Evolutionary conservation across 1,284 basidiomycete genomes (phyloP), one percentile per base, ranked within the genome.

Genomic region (Leccinum pachyderme): DNA sequence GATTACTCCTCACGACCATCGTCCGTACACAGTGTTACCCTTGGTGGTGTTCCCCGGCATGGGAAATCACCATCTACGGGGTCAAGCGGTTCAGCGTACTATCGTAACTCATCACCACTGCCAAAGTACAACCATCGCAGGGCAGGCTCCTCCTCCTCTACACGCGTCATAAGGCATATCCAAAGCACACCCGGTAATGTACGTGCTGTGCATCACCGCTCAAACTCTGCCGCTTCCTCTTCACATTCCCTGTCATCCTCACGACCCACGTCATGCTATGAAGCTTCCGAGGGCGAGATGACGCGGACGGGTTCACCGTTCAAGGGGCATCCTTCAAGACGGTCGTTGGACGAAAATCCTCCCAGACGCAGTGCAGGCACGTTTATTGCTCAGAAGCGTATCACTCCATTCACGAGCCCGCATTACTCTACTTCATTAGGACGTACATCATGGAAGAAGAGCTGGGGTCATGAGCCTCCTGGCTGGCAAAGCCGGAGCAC

Each of bases 391-490:
- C 87, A 89, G 67, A 91, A 90, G 68, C 80, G 86, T 39, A 75
- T 80, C 55, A 84, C 81, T 2, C 81, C 86, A 2, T 90, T 90
- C 65, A 72, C 74, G 61, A 84, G 81, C 59, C 83, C 84, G 9
- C 57, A 67, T 57, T 25, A 41, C 2, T 60, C 68, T 46, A 70
- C 74, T 47, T 78, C 80, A 4, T 63, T 84, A 35, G 81, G 85
- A 25, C 80, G 87, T n/a, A 84, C 86, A 18, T 88, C 87, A 65
- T 92, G 89, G 89, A 91, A 89, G 77, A 91, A 90, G 70, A 83
- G 86, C 7, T 92, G 90, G 90, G 89, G 89, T 1, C 73, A 85
- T 31, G 90, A 92, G 65, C 89, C 89, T 5, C 89, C 89, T 7
- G 89, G 89, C 7, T 92, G 89, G 89, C 84, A 87, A 63, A 83